These are phyloP conservation scores for Gynandropsis gynandra DNA, from an alignment of 345 rosid genomes.

Conservation along the genomic window DNA sequence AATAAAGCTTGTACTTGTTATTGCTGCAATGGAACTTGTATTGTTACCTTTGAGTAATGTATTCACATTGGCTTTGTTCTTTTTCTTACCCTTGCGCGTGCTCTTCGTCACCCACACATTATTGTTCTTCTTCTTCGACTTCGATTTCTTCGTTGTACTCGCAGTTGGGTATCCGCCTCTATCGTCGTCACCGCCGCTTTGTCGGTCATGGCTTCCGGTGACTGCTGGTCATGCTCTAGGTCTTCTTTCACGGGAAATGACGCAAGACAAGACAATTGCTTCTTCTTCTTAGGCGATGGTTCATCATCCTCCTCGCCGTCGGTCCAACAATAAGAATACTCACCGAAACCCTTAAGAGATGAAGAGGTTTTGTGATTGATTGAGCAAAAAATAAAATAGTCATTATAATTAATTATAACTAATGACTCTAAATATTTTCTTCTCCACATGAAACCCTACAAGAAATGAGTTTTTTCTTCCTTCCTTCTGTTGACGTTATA, in stretches of 20 bases:
- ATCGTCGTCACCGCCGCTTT: constrained; percentile 6
- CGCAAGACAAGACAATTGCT: constrained; percentile 41
- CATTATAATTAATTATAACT: too few relatives aligned
- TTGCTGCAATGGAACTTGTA: too few relatives aligned
- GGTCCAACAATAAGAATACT: too few relatives aligned
- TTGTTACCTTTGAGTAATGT: too few relatives aligned
- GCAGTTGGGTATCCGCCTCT: not conserved
- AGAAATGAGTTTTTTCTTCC: too few relatives aligned
- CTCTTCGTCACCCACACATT: constrained; percentile 81
- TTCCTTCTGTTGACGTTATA: too few relatives aligned
- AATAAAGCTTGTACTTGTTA: too few relatives aligned
- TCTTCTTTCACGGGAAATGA: constrained; percentile 18
- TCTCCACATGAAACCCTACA: too few relatives aligned
- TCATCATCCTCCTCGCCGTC: constrained; percentile 57
- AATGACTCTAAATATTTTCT: too few relatives aligned
- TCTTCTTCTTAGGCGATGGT: constrained; percentile 58
- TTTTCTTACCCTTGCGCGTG: constrained; percentile 92
- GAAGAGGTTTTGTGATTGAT: too few relatives aligned
- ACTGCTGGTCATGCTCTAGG: constrained; percentile 12
- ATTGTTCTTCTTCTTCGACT: constrained; percentile 81
- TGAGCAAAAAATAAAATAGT: too few relatives aligned
- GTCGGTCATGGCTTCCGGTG: constrained; percentile 15
- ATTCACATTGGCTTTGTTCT: constrained; percentile 59
- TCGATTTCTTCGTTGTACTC: constrained; percentile 35
- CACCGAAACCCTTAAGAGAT: too few relatives aligned